A percentile compares a stretch with the other conserved stretches of the same genome.
Conservation (phyloP, 139 green algal species). For the Auxenochlorella pyrenoidosa region DNA sequence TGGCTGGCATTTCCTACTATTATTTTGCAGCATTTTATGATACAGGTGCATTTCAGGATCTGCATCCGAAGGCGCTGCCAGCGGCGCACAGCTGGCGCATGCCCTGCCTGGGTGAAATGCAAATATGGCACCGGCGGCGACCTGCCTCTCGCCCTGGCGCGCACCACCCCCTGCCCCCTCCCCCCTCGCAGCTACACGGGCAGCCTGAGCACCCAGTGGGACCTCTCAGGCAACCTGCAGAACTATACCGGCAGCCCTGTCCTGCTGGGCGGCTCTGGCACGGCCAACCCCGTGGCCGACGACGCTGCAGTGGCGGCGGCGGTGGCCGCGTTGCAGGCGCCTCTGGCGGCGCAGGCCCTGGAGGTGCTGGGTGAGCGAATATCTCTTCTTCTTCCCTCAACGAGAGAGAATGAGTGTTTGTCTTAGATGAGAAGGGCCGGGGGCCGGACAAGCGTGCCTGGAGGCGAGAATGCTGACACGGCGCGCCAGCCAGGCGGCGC, state of each 20-base stretch:
- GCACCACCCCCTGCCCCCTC: background rate
- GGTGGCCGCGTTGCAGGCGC: background rate
- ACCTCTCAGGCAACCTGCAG: slow-evolving; percentile 7
- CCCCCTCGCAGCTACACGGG: slow-evolving; percentile 40
- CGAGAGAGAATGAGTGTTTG: too few relatives aligned
- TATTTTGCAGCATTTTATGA: too few relatives aligned
- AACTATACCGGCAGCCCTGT: background rate
- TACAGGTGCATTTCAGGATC: too few relatives aligned
- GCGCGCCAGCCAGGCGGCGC: too few relatives aligned
- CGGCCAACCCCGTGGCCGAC: slow-evolving; percentile 19
- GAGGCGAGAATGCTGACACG: too few relatives aligned
- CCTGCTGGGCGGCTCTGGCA: slow-evolving; percentile 38
- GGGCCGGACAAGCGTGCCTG: too few relatives aligned
- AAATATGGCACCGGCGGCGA: background rate
- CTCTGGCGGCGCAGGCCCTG: background rate
- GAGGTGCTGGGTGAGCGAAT: slow-evolving; percentile 6
- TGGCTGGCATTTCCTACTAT: background rate
- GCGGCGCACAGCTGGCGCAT: too few relatives aligned
- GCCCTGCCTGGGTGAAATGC: too few relatives aligned
- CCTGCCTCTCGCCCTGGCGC: background rate
- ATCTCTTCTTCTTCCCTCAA: too few relatives aligned
- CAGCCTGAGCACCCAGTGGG: slow-evolving; percentile 34
- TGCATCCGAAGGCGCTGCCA: too few relatives aligned
- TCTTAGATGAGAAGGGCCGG: too few relatives aligned
- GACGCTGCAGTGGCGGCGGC: slow-evolving; percentile 4